These are phyloP conservation scores for Cladosporium phlei DNA, from an alignment of 2,329 filamentous ascomycete genomes.

Conservation along the genomic window DNA sequence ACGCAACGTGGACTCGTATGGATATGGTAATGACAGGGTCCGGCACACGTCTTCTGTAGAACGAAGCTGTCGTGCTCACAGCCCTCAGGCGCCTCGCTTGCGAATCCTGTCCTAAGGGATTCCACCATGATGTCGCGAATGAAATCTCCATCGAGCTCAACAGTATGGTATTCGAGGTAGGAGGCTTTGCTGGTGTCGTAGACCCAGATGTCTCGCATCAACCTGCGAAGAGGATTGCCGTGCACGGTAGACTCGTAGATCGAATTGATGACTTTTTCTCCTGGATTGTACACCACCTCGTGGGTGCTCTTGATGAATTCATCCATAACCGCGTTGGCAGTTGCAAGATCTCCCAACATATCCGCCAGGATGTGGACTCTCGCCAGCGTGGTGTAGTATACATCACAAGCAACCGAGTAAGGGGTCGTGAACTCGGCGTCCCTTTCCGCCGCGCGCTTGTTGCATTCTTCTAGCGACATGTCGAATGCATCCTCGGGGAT, in stretches of 20 bases:
- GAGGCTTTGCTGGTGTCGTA: not conserved
- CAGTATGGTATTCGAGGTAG: not conserved
- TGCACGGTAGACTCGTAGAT: not conserved
- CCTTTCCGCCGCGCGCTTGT: no score
- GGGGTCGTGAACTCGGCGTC: no score
- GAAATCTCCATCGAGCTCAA: not conserved
- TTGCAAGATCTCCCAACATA: not conserved
- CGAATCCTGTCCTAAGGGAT: not conserved
- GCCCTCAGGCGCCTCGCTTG: no score
- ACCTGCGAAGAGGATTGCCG: not conserved
- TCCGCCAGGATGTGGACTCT: conserved; percentile 7
- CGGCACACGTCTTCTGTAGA: no score
- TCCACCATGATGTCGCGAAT: not conserved
- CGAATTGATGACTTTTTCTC: rapidly evolving
- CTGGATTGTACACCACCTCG: not conserved
- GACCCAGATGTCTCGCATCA: not conserved
- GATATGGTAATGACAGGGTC: no score
- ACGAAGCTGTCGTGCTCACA: no score
- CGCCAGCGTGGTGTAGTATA: no score
- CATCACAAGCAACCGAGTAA: no score
- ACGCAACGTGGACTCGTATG: no score
- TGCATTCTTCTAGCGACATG: no score
- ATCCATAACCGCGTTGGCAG: conserved; percentile 3
- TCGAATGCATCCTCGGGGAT: no score
- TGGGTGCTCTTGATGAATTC: not conserved